These are phyloP conservation scores for Sporothrix globosa DNA, from an alignment of 2,329 filamentous ascomycete genomes.

Conservation along the genomic window DNA sequence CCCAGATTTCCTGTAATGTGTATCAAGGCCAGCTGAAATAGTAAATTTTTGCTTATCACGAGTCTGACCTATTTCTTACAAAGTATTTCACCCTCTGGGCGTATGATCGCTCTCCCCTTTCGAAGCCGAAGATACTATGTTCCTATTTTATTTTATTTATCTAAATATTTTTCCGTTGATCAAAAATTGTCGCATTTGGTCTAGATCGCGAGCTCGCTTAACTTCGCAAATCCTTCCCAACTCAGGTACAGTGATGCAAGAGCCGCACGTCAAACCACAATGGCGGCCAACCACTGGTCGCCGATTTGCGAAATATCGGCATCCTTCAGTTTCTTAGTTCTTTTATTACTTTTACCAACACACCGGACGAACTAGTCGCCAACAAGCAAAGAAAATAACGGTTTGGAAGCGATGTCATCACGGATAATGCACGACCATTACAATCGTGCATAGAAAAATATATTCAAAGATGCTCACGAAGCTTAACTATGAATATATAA, in stretches of 20 bases:
- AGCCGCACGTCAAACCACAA: not conserved
- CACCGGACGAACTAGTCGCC: not conserved
- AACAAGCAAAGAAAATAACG: not conserved
- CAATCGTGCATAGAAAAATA: not conserved
- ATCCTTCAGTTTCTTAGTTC: not conserved
- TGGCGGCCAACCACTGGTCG: not conserved
- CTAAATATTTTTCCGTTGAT: no score
- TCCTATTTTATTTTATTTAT: not conserved
- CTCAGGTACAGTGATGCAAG: not conserved
- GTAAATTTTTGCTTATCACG: not conserved
- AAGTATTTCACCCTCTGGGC: not conserved
- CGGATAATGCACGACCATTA: no score
- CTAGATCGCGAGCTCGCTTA: slow-evolving; percentile 6
- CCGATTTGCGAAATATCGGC: not conserved
- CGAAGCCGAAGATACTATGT: not conserved
- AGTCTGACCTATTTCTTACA: slow-evolving; percentile 1
- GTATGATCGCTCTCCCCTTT: not conserved
- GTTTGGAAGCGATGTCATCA: not conserved
- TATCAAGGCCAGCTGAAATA: not conserved
- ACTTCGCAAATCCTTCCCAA: not conserved
- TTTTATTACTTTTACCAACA: not conserved
- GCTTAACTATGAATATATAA: not conserved
- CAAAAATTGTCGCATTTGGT: not conserved
- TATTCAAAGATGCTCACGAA: not conserved
- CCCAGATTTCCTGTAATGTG: not conserved